Percentiles rank a stretch among this genome's conserved stretches.
phyloP scores from a whole-genome alignment of 2,329 filamentous ascomycete species.

The Ceratocystis albifundus region DNA sequence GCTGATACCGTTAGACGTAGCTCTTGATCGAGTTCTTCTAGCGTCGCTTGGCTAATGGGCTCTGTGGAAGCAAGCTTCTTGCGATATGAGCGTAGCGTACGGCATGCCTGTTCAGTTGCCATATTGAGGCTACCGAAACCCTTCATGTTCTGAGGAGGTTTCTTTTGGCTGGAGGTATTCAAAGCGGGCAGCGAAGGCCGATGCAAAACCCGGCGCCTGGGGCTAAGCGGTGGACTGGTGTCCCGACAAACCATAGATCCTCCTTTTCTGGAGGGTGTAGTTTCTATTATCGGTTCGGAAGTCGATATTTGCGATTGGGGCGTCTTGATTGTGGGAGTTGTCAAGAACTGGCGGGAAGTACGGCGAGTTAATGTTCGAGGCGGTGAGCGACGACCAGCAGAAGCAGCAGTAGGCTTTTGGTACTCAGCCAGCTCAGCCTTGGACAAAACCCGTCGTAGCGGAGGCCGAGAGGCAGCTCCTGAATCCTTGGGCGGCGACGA shows the following conservation, averaged over 20 bases:
- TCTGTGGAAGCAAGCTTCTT: conserved; percentile 50
- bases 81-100: conserved; percentile 49
- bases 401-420: conserved; percentile 34
- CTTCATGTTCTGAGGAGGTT: conserved; percentile 39
- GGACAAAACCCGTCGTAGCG: conserved; percentile 74
- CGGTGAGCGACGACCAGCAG: conserved; percentile 42
- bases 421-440: conserved; percentile 80
- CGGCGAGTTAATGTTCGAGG: conserved; percentile 44
- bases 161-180: conserved; percentile 38
- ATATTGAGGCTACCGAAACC: conserved; percentile 47
- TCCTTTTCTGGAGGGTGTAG: conserved; percentile 38
- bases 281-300: conserved; percentile 34
- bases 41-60: conserved; percentile 43
- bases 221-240: conserved; percentile 41
- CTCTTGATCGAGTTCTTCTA: conserved; percentile 55
- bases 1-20: conserved; percentile 51
- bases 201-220: conserved; percentile 37
- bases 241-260: conserved; percentile 34
- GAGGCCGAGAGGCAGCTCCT: conserved; percentile 46
- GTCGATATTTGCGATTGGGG: conserved; percentile 34
- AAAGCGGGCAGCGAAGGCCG: conserved; percentile 46
- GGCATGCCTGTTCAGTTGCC: conserved; percentile 54
- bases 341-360: conserved; percentile 35
- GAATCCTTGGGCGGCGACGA: conserved; percentile 43
- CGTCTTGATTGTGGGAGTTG: conserved; percentile 28